These are phyloP conservation scores for Drechslerella coelobrocha DNA, from an alignment of 2,329 filamentous ascomycete species.

Conservation along the genomic window DNA sequence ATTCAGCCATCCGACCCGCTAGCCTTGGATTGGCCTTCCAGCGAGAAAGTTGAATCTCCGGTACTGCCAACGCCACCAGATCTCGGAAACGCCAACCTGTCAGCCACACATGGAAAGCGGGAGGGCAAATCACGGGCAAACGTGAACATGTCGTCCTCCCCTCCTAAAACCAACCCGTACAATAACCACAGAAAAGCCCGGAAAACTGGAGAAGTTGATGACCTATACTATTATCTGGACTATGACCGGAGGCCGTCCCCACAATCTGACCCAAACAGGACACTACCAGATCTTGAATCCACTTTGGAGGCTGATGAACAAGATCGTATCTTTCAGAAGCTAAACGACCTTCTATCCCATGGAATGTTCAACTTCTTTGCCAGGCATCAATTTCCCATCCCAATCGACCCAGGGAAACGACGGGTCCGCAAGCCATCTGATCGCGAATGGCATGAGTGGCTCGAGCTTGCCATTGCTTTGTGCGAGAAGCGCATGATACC, in stretches of 20 bases:
- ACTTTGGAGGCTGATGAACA: conserved; percentile 46
- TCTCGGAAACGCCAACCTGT: conserved; percentile 15
- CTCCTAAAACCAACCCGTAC: conserved; percentile 44
- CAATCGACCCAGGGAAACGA: conserved; percentile 48
- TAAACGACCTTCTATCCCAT: conserved; percentile 40
- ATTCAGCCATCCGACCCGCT: conserved; percentile 20
- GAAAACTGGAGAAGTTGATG: conserved; percentile 47
- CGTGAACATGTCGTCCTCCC: conserved; percentile 34
- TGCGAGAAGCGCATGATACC: conserved; percentile 50
- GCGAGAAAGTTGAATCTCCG: conserved; percentile 39
- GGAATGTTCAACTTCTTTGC: conserved; percentile 51
- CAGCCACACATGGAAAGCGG: conserved; percentile 33
- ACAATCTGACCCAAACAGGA: conserved; percentile 36
- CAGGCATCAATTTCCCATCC: conserved; percentile 47
- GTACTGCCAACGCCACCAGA: conserved; percentile 34
- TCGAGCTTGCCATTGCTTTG: conserved; percentile 45
- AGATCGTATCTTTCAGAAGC: conserved; percentile 43
- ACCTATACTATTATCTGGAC: conserved; percentile 46
- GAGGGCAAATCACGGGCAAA: conserved; percentile 36
- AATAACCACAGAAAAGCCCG: conserved; percentile 47
- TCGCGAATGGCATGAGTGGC: conserved; percentile 50
- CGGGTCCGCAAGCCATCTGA: conserved; percentile 49
- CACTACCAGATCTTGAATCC: conserved; percentile 47
- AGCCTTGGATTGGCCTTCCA: conserved; percentile 26
- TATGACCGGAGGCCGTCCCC: conserved; percentile 40